Percentiles rank a stretch among this genome's conserved stretches.
These are phyloP conservation scores for Stevia rebaudiana DNA, from an alignment of 140 eudicot species.

Conservation along the genomic window DNA sequence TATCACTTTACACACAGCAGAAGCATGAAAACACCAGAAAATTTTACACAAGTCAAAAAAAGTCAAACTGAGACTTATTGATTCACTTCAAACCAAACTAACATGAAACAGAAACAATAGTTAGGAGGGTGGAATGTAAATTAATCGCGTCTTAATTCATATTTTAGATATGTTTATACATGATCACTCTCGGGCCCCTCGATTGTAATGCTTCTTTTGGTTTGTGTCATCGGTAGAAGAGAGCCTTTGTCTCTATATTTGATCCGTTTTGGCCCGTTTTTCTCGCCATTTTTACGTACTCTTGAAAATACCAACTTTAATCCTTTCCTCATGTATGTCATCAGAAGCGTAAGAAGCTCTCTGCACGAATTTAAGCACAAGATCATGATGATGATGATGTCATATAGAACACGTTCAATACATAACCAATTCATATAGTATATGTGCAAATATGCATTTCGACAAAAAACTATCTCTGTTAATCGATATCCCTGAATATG, in stretches of 20 bases:
- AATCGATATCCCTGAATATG: no score
- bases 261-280: conserved; percentile 46
- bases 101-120: conserved; percentile 12
- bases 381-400: neutral
- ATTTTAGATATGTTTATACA: conserved; percentile 26
- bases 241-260: conserved; percentile 52
- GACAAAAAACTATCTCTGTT: no score
- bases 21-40: conserved; percentile 19
- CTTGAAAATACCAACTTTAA: conserved; percentile 43
- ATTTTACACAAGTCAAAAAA: conserved; percentile 18
- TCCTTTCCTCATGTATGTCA: conserved; percentile 56
- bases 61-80: conserved; percentile 24
- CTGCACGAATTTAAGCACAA: conserved; percentile 34
- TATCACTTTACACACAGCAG: conserved; percentile 21
- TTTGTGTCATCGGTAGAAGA: conserved; percentile 54
- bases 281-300: conserved; percentile 57
- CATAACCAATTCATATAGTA: neutral
- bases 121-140: conserved; percentile 5
- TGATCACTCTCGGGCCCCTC: conserved; percentile 39
- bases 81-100: conserved; percentile 28
- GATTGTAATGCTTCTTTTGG: conserved; percentile 42
- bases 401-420: neutral
- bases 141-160: neutral
- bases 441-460: no score
- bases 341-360: conserved; percentile 57